Percentiles rank a stretch among this genome's conserved stretches.
Conservation (phyloP, 2,329 filamentous ascomycete genomes). For the Fusarium liriodendri region DNA sequence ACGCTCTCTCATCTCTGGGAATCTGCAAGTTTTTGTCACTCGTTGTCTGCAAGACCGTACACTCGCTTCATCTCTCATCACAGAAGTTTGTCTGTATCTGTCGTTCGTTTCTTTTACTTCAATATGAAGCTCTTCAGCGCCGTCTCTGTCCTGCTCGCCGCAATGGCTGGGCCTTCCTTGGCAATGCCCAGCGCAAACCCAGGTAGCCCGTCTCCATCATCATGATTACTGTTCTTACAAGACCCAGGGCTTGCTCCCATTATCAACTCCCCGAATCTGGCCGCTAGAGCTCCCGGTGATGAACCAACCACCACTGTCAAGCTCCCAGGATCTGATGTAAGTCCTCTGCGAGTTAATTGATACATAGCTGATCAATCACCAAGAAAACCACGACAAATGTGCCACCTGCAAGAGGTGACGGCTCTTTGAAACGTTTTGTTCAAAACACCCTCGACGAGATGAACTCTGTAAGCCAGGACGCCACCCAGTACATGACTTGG, state of each 20-base stretch:
- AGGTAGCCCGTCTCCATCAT: neutral
- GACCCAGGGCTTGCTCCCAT: neutral
- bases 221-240: neutral
- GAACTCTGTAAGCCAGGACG: neutral
- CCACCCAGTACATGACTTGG: neutral
- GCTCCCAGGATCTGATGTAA: neutral
- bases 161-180: neutral
- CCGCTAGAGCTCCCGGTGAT: neutral
- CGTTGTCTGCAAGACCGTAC: neutral
- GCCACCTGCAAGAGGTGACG: neutral
- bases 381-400: neutral
- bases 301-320: neutral
- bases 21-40: neutral
- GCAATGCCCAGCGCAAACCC: neutral
- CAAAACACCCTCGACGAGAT: constrained; percentile 1
- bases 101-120: neutral
- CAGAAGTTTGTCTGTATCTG: neutral
- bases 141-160: neutral
- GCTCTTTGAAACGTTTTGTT: neutral
- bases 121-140: neutral
- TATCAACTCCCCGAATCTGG: neutral
- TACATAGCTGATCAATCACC: neutral
- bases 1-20: neutral
- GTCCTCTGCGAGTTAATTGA: neutral
- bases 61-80: neutral